Percentiles rank a stretch among this genome's conserved stretches.
Conservation (phyloP, 1,139 yeast genomes). For the Zygoascus hellenicus region DNA sequence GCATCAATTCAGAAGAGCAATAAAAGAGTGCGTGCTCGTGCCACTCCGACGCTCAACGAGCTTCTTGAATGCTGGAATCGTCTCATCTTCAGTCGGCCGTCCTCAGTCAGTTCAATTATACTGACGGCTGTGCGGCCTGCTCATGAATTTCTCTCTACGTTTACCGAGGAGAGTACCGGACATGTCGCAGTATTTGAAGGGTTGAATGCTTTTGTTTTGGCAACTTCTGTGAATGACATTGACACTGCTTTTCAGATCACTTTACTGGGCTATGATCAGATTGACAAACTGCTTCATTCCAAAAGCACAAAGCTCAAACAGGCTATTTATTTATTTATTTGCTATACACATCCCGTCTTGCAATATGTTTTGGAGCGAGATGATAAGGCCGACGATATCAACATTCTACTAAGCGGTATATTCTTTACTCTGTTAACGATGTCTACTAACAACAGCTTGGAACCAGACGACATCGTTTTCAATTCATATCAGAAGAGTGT, state of each 20-base stretch:
- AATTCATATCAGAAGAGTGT: neutral
- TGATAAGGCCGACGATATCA: neutral
- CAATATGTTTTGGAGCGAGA: neutral
- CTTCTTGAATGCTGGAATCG: slow-evolving; percentile 5
- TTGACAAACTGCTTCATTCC: slow-evolving; percentile 15
- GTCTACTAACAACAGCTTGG: neutral
- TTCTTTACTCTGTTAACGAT: neutral
- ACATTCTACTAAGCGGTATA: neutral
- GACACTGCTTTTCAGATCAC: slow-evolving; percentile 17
- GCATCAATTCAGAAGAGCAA: neutral
- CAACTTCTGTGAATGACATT: slow-evolving; percentile 10
- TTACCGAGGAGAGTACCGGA: slow-evolving; percentile 18
- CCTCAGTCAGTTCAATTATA: slow-evolving; percentile 4
- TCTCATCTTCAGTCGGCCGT: slow-evolving; percentile 1
- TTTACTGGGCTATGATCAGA: slow-evolving; percentile 16
- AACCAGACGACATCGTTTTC: slow-evolving; percentile 7
- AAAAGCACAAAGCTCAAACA: slow-evolving; percentile 24
- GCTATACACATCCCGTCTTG: slow-evolving; percentile 15
- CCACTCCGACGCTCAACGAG: slow-evolving; percentile 3
- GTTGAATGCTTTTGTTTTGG: slow-evolving; percentile 13
- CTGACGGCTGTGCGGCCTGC: slow-evolving; percentile 5
- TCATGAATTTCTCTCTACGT: slow-evolving; percentile 13
- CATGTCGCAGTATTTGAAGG: slow-evolving; percentile 17
- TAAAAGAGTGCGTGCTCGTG: neutral
- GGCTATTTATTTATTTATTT: slow-evolving; percentile 23